Evolutionary conservation across 2,329 filamentous ascomycete genomes (phyloP), one percentile per base, ranked within the genome.

Genomic region (Beauveria sp.): DNA sequence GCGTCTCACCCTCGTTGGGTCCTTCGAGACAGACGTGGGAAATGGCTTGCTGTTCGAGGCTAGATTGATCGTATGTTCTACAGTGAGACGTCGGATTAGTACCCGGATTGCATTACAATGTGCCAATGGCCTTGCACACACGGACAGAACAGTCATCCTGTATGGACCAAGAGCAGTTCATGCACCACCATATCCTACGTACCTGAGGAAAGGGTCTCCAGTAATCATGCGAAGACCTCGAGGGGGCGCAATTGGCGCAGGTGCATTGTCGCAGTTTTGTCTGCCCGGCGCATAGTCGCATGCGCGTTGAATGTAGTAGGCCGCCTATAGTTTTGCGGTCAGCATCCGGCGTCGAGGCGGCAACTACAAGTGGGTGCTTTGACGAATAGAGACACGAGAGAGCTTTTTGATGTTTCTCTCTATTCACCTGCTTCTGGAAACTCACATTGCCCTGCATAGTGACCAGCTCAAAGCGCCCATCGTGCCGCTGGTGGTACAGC

Each of bases 161-260:
- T 22, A 10, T 16, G n/a, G n/a, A 46, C 20, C n/a, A 38, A 57
- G 10, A 48, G 43, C 34, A 16, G 26, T 20, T 48, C 3, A 1
- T 16, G 26, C n/a, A 16, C 40, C 5, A 45, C 9, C 5, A 12
- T 18, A 12, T 12, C 18, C 7, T 3, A 65, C 64, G 20, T 63
- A 69, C 66, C 65, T 62, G 64, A 84, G 81, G 64, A 78, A 76
- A 63, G 82, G 76, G 66, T 85, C 77, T 43, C 87, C 87, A 5
- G 85, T 83, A 28, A 89, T 60, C 85, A 90, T 89, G 60, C 85
- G 83, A 67, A 89, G 86, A 58, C 80, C 83, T 26, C 78, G 71
- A 0, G 85, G 87, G 67, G 87, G 88, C 2, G 85, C 81, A 34
- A 78, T 72, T 3, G 86, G 75, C 20, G 43, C 28, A 5, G 66